Evolutionary conservation across 2,329 filamentous ascomycete species (phyloP), one percentile per base, ranked within the genome.

Genomic region (Trichoderma sp.): DNA sequence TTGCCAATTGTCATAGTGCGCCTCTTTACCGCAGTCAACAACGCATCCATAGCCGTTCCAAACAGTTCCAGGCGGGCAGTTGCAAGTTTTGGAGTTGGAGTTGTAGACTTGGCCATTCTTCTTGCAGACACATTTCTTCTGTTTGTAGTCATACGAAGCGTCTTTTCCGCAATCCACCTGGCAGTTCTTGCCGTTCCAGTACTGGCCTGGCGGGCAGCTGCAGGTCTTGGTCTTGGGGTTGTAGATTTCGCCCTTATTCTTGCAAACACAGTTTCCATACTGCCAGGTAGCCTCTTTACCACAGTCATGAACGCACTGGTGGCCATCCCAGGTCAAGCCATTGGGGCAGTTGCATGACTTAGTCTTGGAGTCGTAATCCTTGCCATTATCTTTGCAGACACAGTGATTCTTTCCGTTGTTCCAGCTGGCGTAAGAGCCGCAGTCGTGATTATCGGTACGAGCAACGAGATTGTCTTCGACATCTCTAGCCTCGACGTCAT

Each of bases 361-460:
- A 32, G 37, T 19, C 7, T 70, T 61, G n/a, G 54, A 37, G 29
- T 70, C 61, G 22, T 60, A 70, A 2, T 54, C 35, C 54, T 70
- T 50, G 56, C 69, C 67, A 5, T 69, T 56, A 5, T 68, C 59
- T 17, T 70, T 70, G 69, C 69, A 70, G 39, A 67, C 67, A 39
- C 69, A 70, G 27, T 39, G 22, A 32, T 69, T 60, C 37, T 52
- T 59, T n/a, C 45, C 50, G 12, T 64, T 48, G 50, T 69, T 53
- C 56, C 59, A 69, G 29, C 13, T 54, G 5, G 68, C 68, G 4
- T 59, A 59, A 22, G 58, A 48, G 61, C 69, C 69, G 35, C 67
- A 70, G 32, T 69, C 58, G 37, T 50, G 37, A 9, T 29, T n/a
- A 22, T 19, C 12, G 9, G 19, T 25, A 32, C 54, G 67, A 25